Base-by-base conservation (phyloP, 148 eudicot species). In the Fagopyrum esculentum region DNA sequence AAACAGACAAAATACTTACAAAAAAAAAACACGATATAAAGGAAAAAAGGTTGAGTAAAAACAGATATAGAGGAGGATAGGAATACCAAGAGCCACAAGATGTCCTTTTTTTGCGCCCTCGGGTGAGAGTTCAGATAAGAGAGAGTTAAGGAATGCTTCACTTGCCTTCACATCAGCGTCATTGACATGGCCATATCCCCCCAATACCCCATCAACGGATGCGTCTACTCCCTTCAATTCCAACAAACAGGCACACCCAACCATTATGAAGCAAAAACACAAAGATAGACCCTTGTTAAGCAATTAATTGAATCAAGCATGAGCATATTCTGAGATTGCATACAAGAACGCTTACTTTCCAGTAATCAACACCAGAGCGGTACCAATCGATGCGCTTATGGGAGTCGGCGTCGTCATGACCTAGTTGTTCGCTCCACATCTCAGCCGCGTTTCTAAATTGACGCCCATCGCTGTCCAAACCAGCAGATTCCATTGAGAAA, bases 341-440 rank as follows among this genome's bases (percentile, higher is more conserved):
- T 4, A 66, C 17, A 66, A 40, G 45, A 45, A 43, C 55, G 44
- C 82, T 55, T 78, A 93, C 98, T 81, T 91, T 81, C 98, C 98
- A 94, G 54, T 91, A 94, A 50, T 82, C 85, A 15, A 94, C 89
- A 55, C 96, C 97, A 59, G 89, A 55, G 30, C 85, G 81, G 75
- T 94, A 94, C 97, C 97, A 94, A 57, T 87, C 83, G 5, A 84
- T 47, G 66, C 88, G 89, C 79, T 89, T 87, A 46, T 82, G 75
- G 54, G 80, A 69, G 71, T 90, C 90, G 26, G 15, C 61, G 26
- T 45, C 77, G 56, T 45, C 77, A 56, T 79, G 88, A 6, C 89
- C 98, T n/a, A 90, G 74, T 75, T 90, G 87, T 63, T 94, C 93
- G n/a, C 79, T 82, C 98, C 98, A 94, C 98, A 94, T 94, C 81